Evolutionary conservation across 2,329 filamentous ascomycete species (phyloP), one percentile per base, ranked within the genome.

Genomic region (Chaetomium globosum): DNA sequence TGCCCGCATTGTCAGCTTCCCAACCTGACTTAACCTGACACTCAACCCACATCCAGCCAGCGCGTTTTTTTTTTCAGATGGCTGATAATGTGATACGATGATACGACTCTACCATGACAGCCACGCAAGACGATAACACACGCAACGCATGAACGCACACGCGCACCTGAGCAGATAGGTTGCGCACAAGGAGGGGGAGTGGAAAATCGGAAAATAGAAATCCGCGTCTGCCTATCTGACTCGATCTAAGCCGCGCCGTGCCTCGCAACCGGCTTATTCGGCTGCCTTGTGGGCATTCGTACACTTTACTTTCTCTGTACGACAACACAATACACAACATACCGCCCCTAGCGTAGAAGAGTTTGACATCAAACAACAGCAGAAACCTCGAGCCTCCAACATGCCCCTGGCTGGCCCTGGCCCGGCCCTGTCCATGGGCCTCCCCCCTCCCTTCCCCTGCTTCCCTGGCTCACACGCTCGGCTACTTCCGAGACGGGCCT

Each of bases 401-500:
- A 33, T 30, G 23, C 9, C 39, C 12, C 36, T 57, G 33, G 12
- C 54, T 57, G 33, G 12, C 54, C 43, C n/a, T 26, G 30, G 8
- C 28, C 43, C 31, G 33, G 23, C 7, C n/a, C 21, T 3, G 31
- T 7, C 31, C 31, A 26, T 31, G 31, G 8, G 2, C 33, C 9
- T 36, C 8, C 9, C 33, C 33, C 10, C 12, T 10, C 9, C 12
- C 13, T 13, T 13, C 13, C 13, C 39, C 39, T 43, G 39, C 33
- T 53, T 23, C 36, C 58, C 13, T 52, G 58, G n/a, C 48, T 39
- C 4, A 31, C 58, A 60, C 48, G 48, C 28, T 61, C 52, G 59
- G 59, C 51, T 61, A 51, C 39, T 61, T 46, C 59, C 59, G 59
- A 61, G 59, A 55, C 59, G 30, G 19, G n/a, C 23, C 23, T 23